phyloP scores from a whole-genome alignment of 2,329 filamentous ascomycete species.

The Coleophoma cylindrospora region DNA sequence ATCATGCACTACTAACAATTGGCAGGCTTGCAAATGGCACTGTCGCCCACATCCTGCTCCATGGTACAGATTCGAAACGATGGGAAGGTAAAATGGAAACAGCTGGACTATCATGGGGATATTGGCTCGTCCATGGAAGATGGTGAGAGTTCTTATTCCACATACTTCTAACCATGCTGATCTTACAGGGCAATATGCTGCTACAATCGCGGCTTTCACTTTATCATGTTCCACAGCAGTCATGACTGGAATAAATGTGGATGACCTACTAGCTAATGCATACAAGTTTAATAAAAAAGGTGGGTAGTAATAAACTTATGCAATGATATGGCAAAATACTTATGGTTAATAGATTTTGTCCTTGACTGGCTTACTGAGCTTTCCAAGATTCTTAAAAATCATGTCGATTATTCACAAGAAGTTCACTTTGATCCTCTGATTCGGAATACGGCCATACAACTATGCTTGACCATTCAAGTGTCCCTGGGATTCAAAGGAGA shows the following conservation, averaged over 20 bases:
- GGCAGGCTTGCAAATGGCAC: constrained; percentile 51
- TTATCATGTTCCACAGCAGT: constrained; percentile 43
- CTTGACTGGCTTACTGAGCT: constrained; percentile 61
- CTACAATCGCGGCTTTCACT: constrained; percentile 57
- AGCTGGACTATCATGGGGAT: constrained; percentile 45
- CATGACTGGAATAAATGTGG: constrained; percentile 46
- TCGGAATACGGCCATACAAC: constrained; percentile 66
- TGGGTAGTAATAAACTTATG: constrained; percentile 9
- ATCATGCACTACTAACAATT: constrained; percentile 4
- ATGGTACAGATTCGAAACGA: constrained; percentile 54
- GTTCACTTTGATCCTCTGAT: constrained; percentile 66
- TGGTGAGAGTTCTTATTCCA: not conserved
- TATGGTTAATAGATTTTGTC: constrained; percentile 44
- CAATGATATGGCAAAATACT: not conserved
- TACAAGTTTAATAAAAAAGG: constrained; percentile 26
- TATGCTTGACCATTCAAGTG: constrained; percentile 74
- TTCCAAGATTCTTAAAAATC: constrained; percentile 64
- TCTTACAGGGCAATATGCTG: constrained; percentile 44
- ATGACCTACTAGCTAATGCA: constrained; percentile 68
- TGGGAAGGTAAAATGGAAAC: constrained; percentile 54
- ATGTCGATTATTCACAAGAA: constrained; percentile 79
- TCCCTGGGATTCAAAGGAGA: constrained; percentile 70
- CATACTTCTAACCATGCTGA: too few relatives aligned
- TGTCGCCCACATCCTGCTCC: constrained; percentile 57
- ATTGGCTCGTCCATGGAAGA: constrained; percentile 43